Evolutionary conservation across 1,284 basidiomycete species (phyloP).

Genomic region (Lentinula novae-zelandiae): DNA sequence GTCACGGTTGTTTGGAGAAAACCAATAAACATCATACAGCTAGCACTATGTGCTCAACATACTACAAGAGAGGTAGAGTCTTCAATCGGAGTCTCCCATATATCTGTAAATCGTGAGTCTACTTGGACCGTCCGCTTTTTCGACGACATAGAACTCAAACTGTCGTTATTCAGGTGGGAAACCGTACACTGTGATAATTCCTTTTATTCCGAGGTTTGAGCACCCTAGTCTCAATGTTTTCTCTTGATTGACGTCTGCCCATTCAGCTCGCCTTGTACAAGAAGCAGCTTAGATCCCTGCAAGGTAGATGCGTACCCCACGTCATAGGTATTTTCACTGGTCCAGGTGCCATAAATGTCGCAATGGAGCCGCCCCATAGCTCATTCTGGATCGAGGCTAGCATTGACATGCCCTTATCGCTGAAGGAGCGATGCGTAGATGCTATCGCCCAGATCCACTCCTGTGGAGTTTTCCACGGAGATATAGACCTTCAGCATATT

Average conservation of each 20-base stretch:
- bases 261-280: slow-evolving; percentile 39
- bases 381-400: slow-evolving; percentile 57
- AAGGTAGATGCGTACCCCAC: slow-evolving; percentile 48
- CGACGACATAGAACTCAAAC: not conserved
- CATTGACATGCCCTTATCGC: slow-evolving; percentile 43
- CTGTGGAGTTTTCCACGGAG: slow-evolving; percentile 47
- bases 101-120: slow-evolving; percentile 43
- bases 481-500: slow-evolving; percentile 49
- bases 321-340: slow-evolving; percentile 48
- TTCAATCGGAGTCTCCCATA: slow-evolving; percentile 35
- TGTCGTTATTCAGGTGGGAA: slow-evolving; percentile 32
- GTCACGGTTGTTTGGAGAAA: not conserved
- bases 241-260: slow-evolving; percentile 16
- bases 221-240: not conserved
- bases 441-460: slow-evolving; percentile 48
- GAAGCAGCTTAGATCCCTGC: slow-evolving; percentile 43
- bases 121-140: not conserved
- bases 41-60: slow-evolving; percentile 36
- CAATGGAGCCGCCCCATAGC: slow-evolving; percentile 50
- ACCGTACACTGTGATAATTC: slow-evolving; percentile 31
- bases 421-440: slow-evolving; percentile 46
- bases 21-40: slow-evolving; percentile 23
- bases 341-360: slow-evolving; percentile 37
- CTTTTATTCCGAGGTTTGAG: slow-evolving; percentile 38
- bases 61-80: slow-evolving; percentile 34